Evolutionary conservation across 805 yeast genomes (phyloP).

Genomic region (Ogataea ganodermae): DNA sequence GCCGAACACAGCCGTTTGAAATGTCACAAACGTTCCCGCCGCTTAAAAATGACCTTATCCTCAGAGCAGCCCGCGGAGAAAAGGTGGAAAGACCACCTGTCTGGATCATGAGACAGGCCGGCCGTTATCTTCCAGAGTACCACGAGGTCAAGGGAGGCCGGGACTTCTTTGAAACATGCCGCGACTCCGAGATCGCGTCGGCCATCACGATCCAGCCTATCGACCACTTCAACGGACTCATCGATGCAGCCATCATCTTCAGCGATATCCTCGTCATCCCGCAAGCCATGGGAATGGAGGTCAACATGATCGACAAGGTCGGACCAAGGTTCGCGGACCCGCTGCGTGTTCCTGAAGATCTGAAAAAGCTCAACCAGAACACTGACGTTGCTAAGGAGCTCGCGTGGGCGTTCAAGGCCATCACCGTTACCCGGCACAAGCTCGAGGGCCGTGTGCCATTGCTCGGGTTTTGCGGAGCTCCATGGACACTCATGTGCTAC

Average conservation of each 20-base stretch:
- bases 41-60: conserved; percentile 83
- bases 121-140: conserved; percentile 88
- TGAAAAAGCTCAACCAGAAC: conserved; percentile 51
- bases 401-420: conserved; percentile 95
- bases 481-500: conserved; percentile 95
- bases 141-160: conserved; percentile 81
- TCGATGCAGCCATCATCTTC: conserved; percentile 97
- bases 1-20: too few species aligned
- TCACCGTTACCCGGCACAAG: conserved; percentile 83
- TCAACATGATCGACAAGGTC: conserved; percentile 88
- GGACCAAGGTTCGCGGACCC: conserved; percentile 95
- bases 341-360: conserved; percentile 70
- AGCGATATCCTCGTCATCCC: conserved; percentile 95
- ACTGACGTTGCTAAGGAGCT: conserved; percentile 77
- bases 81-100: conserved; percentile 95
- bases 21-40: conserved; percentile 55
- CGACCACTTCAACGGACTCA: conserved; percentile 80
- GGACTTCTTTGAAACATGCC: conserved; percentile 94
- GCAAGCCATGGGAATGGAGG: conserved; percentile 96
- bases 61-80: conserved; percentile 91
- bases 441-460: conserved; percentile 90
- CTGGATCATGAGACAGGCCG: conserved; percentile 99
- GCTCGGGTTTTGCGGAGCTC: conserved; percentile 95
- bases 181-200: conserved; percentile 91
- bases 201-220: conserved; percentile 95